Base-by-base conservation (phyloP, 2,329 filamentous ascomycete species). In the Westerdykella ornata region DNA sequence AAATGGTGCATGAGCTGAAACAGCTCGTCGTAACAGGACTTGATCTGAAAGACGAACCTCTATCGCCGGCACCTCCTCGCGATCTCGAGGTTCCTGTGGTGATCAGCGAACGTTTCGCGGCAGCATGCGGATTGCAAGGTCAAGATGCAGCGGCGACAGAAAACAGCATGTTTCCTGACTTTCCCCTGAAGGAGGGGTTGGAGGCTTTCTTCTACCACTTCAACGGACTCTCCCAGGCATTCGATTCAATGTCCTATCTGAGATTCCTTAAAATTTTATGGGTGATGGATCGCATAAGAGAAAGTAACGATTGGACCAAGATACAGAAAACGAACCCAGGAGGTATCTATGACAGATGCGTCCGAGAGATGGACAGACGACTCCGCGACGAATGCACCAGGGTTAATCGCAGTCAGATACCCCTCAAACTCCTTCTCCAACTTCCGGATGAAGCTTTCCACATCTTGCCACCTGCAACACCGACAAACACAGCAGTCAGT, bases 201-300 rank as follows among this genome's bases (percentile, higher is more conserved):
- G 38, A 44, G 16, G 38, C 44, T 3, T 47, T 47, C 35, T 44
- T 47, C 35, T 22, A 8, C 12, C 44, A 46, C 36, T 46, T 43
- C 35, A 44, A 43, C 15, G 26, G 18, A 9, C 19, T 43, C 14
- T 31, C 37, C 5, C 35, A 35, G 5, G 22, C 26, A 1, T n/a
- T 32, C 2, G 44, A 44, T 30, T 35, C 44, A 0, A 41, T 34
- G 31, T 37, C 41, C 9, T 49, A 49, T 37, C 31, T 47, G 5
- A 34, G 39, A 12, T 37, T 49, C 8, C 44, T 49, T 34, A 49
- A 47, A 19, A 39, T 39, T 20, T 40, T 49, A 2, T 49, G 44
- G 47, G 41, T 49, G 9, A 47, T 49, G 39, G 42, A 45, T 20
- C 22, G 26, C 5, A 38, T 49, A 14, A n/a, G 35, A 29, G 35